phyloP scores from a whole-genome alignment of 495 filamentous ascomycete species.

The Pseudomonodictys pantanalensis region DNA sequence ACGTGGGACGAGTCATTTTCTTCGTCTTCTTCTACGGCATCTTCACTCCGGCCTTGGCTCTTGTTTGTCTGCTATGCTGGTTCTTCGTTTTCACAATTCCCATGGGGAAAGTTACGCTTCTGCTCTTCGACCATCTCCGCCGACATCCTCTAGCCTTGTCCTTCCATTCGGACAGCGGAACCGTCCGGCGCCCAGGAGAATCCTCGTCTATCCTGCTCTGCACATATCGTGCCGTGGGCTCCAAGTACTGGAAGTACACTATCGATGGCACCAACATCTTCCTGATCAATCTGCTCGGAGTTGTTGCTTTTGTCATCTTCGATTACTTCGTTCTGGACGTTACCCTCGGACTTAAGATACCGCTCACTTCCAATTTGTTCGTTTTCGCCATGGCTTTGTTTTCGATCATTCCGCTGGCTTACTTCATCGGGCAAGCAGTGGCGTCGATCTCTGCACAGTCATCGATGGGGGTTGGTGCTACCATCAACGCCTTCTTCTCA shows the following conservation, averaged over 20 bases:
- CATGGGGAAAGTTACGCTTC: conserved; percentile 92
- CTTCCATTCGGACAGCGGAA: conserved; percentile 82
- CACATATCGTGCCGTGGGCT: conserved; percentile 91
- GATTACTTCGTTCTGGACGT: conserved; percentile 78
- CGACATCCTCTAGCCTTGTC: conserved; percentile 88
- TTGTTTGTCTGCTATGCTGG: conserved; percentile 89
- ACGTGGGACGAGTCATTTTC: conserved; percentile 86
- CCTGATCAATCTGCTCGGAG: conserved; percentile 89
- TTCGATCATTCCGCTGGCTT: conserved; percentile 95
- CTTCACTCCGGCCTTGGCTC: conserved; percentile 80
- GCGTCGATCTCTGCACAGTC: conserved; percentile 99
- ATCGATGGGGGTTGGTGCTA: conserved; percentile 98
- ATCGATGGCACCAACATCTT: conserved; percentile 98
- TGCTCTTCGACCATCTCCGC: conserved; percentile 87
- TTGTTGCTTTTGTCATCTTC: conserved; percentile 88
- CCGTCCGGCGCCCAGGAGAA: conserved; percentile 63
- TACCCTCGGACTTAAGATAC: conserved; percentile 63
- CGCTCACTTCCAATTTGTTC: conserved; percentile 74
- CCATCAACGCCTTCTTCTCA: conserved; percentile 99
- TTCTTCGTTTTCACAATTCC: conserved; percentile 96
- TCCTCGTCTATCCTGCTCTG: conserved; percentile 89
- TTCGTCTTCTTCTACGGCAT: conserved; percentile 96
- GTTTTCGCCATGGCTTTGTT: conserved; percentile 81
- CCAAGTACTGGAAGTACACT: conserved; percentile 99
- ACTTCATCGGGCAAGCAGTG: conserved; percentile 98